These are phyloP conservation scores for Petunia secreta DNA, from an alignment of 257 asterid genomes.

Conservation along the genomic window DNA sequence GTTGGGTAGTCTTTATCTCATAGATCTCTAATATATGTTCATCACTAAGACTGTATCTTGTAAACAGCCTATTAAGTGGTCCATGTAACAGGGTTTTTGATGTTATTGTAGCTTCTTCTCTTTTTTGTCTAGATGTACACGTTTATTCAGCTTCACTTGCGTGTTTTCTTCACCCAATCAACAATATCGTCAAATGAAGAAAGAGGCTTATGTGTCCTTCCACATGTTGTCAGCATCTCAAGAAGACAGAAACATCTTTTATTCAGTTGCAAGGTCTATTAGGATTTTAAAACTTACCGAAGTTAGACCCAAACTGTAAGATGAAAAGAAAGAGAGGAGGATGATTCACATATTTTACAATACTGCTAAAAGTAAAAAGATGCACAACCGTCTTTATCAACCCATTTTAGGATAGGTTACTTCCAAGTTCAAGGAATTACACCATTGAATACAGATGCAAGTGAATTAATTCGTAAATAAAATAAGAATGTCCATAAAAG, in stretches of 20 bases:
- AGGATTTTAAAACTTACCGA: no score
- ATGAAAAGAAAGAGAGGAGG: neutral
- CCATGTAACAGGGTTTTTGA: neutral
- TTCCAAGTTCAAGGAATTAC: neutral
- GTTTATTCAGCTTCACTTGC: neutral
- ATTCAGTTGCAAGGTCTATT: neutral
- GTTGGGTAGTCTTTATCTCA: neutral
- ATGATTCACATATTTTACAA: neutral
- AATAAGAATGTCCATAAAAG: neutral
- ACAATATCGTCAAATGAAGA: neutral
- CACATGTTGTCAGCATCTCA: constrained; percentile 18
- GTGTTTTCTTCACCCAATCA: constrained; percentile 17
- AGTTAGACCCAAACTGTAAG: constrained; percentile 3
- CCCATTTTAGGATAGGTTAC: neutral
- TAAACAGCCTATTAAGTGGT: neutral
- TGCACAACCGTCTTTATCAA: neutral
- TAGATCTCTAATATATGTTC: neutral
- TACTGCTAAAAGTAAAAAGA: neutral
- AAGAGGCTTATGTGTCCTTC: neutral
- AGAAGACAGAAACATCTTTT: neutral
- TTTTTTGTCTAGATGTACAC: neutral
- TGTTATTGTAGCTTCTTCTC: constrained; percentile 7
- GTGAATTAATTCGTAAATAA: neutral
- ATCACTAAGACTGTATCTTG: neutral
- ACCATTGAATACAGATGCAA: neutral